These are phyloP conservation scores for Vigna hirtella DNA, from an alignment of 306 rosid species.

Conservation along the genomic window DNA sequence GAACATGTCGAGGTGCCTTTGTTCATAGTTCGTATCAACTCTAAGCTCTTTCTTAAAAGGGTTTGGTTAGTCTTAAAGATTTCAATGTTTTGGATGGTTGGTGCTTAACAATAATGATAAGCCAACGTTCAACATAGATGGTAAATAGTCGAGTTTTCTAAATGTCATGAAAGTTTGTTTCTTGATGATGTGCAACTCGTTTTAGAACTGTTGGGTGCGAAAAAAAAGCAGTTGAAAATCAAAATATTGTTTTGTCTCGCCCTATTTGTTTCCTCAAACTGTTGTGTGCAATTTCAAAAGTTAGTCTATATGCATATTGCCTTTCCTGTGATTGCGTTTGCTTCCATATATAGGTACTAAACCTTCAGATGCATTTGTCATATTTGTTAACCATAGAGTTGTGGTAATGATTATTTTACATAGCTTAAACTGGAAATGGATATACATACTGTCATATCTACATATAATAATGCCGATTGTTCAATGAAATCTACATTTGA, in stretches of 20 bases:
- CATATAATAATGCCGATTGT: background rate
- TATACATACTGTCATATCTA: slow-evolving; percentile 7
- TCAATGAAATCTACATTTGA: slow-evolving; percentile 32
- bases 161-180: too few relatives aligned
- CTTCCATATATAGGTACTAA: slow-evolving; percentile 18
- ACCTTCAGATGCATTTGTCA: slow-evolving; percentile 10
- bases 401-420: background rate
- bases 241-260: slow-evolving; percentile 3
- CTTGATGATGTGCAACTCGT: background rate
- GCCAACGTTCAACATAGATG: background rate
- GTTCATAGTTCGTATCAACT: too few relatives aligned
- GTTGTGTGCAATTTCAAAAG: background rate
- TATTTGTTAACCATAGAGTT: slow-evolving; percentile 1
- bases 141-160: too few relatives aligned
- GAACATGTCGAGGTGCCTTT: background rate
- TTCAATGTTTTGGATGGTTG: background rate
- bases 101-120: background rate
- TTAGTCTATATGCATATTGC: background rate
- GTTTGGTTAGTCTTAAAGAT: background rate
- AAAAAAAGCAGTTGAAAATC: too few relatives aligned
- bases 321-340: slow-evolving; percentile 4
- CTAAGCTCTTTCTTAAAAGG: background rate
- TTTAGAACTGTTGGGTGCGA: too few relatives aligned
- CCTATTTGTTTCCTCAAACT: slow-evolving; percentile 3
- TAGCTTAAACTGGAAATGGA: slow-evolving; percentile 40